phyloP scores from a whole-genome alignment of 148 eudicot genomes.

The Chenopodium quinoa region DNA sequence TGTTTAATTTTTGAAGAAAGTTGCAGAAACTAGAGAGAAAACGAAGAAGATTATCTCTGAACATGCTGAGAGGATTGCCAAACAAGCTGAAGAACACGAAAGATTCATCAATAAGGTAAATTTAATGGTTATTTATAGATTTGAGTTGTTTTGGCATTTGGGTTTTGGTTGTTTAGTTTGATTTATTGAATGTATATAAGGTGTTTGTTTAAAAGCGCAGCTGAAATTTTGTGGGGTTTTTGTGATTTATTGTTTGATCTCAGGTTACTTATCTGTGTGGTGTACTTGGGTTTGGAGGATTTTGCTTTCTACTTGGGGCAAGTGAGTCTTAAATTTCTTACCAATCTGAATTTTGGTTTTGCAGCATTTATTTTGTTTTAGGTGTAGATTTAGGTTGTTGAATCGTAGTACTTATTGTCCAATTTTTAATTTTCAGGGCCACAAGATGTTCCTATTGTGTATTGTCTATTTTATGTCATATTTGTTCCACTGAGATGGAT shows the following conservation, averaged over 20 bases:
- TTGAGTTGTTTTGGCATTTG: slow-evolving; percentile 7
- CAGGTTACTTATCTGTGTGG: slow-evolving; percentile 88
- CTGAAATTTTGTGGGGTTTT: slow-evolving; percentile 17
- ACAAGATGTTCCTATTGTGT: slow-evolving; percentile 84
- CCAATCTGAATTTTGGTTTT: background rate
- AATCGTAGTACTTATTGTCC: slow-evolving; percentile 1
- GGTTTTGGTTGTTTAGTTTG: slow-evolving; percentile 6
- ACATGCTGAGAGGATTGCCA: slow-evolving; percentile 82
- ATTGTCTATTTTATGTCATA: slow-evolving; percentile 74
- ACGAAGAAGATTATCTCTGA: slow-evolving; percentile 86
- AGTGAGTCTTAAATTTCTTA: slow-evolving; percentile 52
- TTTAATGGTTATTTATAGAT: background rate
- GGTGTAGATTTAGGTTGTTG: background rate
- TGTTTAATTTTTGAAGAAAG: slow-evolving; percentile 48
- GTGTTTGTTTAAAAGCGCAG: slow-evolving; percentile 24
- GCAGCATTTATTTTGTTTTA: background rate
- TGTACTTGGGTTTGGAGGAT: slow-evolving; percentile 92
- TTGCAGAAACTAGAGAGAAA: slow-evolving; percentile 77
- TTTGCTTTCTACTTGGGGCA: slow-evolving; percentile 96
- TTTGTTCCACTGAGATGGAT: slow-evolving; percentile 96
- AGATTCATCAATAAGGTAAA: slow-evolving; percentile 80
- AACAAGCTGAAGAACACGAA: slow-evolving; percentile 95
- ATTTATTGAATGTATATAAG: slow-evolving; percentile 4
- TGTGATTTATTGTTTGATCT: slow-evolving; percentile 2
- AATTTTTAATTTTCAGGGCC: slow-evolving; percentile 57